These are phyloP conservation scores for Calvatia gigantea DNA, from an alignment of 768 basidiomycete species.

Conservation along the genomic window DNA sequence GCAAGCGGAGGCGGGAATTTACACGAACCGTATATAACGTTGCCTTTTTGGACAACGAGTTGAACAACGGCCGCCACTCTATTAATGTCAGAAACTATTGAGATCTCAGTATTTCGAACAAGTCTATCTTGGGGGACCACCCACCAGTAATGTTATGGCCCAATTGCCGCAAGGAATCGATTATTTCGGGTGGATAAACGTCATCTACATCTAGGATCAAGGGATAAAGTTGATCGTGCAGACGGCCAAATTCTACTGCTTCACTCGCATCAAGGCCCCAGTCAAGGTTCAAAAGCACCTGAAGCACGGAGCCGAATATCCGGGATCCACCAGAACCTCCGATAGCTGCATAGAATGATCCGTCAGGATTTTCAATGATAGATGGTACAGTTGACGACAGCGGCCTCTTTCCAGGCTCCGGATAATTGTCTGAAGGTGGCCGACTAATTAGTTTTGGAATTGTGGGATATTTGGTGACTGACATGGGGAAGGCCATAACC, in stretches of 20 bases:
- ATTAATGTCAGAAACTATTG: slow-evolving; percentile 59
- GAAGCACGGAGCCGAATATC: slow-evolving; percentile 79
- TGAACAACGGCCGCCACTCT: slow-evolving; percentile 78
- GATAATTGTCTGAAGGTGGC: slow-evolving; percentile 69
- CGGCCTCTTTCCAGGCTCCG: slow-evolving; percentile 83
- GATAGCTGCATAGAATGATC: slow-evolving; percentile 66
- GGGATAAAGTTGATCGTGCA: slow-evolving; percentile 89
- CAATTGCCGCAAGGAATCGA: slow-evolving; percentile 49
- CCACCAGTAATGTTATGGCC: slow-evolving; percentile 75
- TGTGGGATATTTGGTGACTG: slow-evolving; percentile 17
- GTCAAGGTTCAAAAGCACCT: slow-evolving; percentile 74
- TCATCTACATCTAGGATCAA: slow-evolving; percentile 54
- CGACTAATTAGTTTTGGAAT: not conserved
- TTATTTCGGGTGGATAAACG: slow-evolving; percentile 50
- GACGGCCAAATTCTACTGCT: slow-evolving; percentile 80
- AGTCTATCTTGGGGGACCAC: slow-evolving; percentile 14
- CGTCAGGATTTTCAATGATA: slow-evolving; percentile 75
- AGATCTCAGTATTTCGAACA: slow-evolving; percentile 2
- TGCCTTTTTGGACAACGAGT: slow-evolving; percentile 50
- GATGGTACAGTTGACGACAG: slow-evolving; percentile 81
- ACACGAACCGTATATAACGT: slow-evolving; percentile 50
- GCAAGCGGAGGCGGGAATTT: not conserved
- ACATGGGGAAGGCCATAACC: slow-evolving; percentile 81
- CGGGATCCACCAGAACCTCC: slow-evolving; percentile 89
- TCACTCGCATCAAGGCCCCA: slow-evolving; percentile 77